Base-by-base conservation (phyloP, 805 yeast species). In the Saccharomycopsis amapae region DNA sequence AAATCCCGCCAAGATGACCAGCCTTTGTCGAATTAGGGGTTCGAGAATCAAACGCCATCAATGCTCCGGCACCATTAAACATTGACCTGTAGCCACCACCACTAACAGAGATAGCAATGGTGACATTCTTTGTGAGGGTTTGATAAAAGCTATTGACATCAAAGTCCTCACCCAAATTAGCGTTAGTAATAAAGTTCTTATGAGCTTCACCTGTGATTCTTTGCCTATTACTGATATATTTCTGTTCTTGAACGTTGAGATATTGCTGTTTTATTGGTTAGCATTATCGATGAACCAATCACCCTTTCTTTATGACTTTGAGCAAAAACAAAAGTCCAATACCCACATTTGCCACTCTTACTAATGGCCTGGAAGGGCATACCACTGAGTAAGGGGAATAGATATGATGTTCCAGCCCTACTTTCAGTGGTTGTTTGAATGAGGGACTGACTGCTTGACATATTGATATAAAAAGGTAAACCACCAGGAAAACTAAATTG, bases 81-180 rank as follows among this genome's bases (percentile, higher is more conserved):
- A 79, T 76, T 5, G 85, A 73, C 43, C 85, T 62, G 57, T 75
- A 73, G 2, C 78, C 76, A 3, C 77, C 78, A 1, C 79, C 79
- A 12, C 75, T 69, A 3, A 73, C 46, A 2, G 74, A 67, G 2
- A 73, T 50, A 4, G 71, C 72, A 6, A 72, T 63, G 13, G 45
- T 58, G 9, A 56, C 52, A 1, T 62, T 55, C 22, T 41, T 37
- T 15, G 38, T 22, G 3, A 44, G 12, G n/a, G 6, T 12, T 12
- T 18, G 13, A 15, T 32, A 41, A 33, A 49, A 45, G 3, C 20
- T n/a, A 2, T 46, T 43, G 12, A 37, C 28, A 26, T 40, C 44
- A 28, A 50, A 44, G 9, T 45, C 49, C 15, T 5, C 7, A n/a
- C 39, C 43, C 13, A 42, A 12, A 12, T 38, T 34, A 13, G 31